phyloP scores from a whole-genome alignment of 2,329 filamentous ascomycete species.

The Colletotrichum chrysophilum region DNA sequence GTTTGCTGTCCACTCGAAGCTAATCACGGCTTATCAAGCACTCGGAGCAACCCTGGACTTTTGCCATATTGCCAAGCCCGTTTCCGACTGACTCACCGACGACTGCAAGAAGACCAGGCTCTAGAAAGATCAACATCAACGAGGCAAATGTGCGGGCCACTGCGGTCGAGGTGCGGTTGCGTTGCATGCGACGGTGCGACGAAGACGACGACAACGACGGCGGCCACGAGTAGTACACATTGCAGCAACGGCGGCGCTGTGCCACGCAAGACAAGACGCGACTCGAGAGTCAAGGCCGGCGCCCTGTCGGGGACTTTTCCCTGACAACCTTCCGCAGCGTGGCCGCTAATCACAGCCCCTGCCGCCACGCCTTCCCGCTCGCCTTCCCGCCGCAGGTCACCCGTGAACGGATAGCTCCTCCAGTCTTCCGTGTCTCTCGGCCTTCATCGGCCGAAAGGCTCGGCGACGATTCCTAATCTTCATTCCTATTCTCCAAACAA shows the following conservation, averaged over 20 bases:
- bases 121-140: background rate
- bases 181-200: background rate
- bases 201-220: background rate
- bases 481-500: background rate
- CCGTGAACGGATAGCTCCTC: background rate
- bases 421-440: background rate
- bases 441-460: background rate
- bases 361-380: slow-evolving; percentile 1
- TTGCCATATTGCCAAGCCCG: background rate
- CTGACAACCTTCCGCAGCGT: background rate
- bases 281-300: background rate
- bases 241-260: background rate
- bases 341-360: background rate
- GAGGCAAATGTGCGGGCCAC: background rate
- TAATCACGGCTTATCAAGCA: slow-evolving; percentile 2
- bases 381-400: slow-evolving; percentile 4
- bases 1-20: background rate
- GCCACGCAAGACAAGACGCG: background rate
- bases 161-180: background rate
- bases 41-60: background rate
- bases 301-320: background rate
- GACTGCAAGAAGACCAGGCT: background rate
- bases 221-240: background rate
- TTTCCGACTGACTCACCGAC: background rate
- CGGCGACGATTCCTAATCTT: background rate